These are phyloP conservation scores for Cutaneotrichosporon mucoides DNA, from an alignment of 1,284 basidiomycete species.

Conservation along the genomic window DNA sequence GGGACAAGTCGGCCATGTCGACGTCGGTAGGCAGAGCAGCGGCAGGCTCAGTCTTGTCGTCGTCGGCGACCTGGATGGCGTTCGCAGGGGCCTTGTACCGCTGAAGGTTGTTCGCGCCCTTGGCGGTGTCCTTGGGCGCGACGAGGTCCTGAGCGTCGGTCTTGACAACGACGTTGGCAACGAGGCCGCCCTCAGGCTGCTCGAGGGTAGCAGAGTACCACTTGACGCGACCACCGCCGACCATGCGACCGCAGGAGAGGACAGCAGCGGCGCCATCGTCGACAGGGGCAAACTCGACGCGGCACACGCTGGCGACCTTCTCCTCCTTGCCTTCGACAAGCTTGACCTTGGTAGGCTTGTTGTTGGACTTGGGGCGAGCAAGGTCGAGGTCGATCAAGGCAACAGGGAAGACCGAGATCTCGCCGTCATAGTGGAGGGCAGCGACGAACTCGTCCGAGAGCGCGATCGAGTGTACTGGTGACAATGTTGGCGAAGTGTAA, in stretches of 20 bases:
- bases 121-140: slow-evolving; percentile 27
- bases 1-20: slow-evolving; percentile 79
- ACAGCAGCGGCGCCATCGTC: slow-evolving; percentile 55
- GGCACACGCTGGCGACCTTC: slow-evolving; percentile 27
- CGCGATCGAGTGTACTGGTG: slow-evolving; percentile 59
- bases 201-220: slow-evolving; percentile 62
- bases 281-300: slow-evolving; percentile 36
- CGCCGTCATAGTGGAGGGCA: slow-evolving; percentile 63
- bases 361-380: slow-evolving; percentile 35
- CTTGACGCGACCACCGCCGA: slow-evolving; percentile 62
- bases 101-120: slow-evolving; percentile 27
- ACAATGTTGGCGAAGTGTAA: slow-evolving; percentile 59
- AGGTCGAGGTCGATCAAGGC: slow-evolving; percentile 54
- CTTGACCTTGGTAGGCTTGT: slow-evolving; percentile 35
- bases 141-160: slow-evolving; percentile 52
- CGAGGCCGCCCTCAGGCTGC: slow-evolving; percentile 53
- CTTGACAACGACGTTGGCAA: slow-evolving; percentile 50
- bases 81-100: slow-evolving; percentile 41
- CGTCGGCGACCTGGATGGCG: slow-evolving; percentile 32
- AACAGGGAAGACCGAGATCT: slow-evolving; percentile 61
- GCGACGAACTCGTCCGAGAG: slow-evolving; percentile 56
- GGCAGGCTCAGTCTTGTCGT: slow-evolving; percentile 45
- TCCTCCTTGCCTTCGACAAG: slow-evolving; percentile 45
- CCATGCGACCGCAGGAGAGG: slow-evolving; percentile 60
- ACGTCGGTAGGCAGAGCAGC: slow-evolving; percentile 59